Evolutionary conservation across 257 asterid genomes (phyloP), one percentile per base, ranked within the genome.

Genomic region (Anisodus acutangulus): DNA sequence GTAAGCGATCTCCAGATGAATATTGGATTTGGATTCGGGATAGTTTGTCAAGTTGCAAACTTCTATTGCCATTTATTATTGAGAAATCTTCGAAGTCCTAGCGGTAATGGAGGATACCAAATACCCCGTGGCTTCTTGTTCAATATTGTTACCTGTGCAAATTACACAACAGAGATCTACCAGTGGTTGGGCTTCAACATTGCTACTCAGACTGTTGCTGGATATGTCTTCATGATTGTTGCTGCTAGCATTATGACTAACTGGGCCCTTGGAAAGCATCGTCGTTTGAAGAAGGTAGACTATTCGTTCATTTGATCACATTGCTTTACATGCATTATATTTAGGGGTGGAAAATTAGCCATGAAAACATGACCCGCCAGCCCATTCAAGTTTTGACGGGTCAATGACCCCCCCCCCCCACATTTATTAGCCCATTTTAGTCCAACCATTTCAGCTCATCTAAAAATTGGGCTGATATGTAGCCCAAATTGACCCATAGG

Each of bases 141-240:
- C 91, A 95, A 97, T 78, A 82, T 97, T 76, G 97, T 97, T 78
- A 97, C 99, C 0, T 97, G 99, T 84, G 99, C 99, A 17, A 97
- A 97, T 83, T 97, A 97, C 85, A 95, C 99, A 12, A 95, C 99
- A 0, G 99, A 97, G 88, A 97, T 97, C 82, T 97, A 97, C 86
- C 99, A 97, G 91, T 97, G 98, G 99, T 92, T 95, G 47, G 99
- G 99, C 63, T 97, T 93, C 92, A 97, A 97, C 67, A 84, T 97
- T 78, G 98, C 98, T 15, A 97, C 98, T 12, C 99, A 97, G 89
- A 93, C 98, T 39, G 84, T 91, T 57, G 97, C 97, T 2, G 99
- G 99, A 71, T 93, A 86, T 64, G 87, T 93, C 72, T 97, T 97
- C 92, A 94, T 97, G 97, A 90, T 89, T 83, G 98, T 97, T 84